Base-by-base conservation (phyloP, 2,329 filamentous ascomycete genomes). In the Fusarium sp. region DNA sequence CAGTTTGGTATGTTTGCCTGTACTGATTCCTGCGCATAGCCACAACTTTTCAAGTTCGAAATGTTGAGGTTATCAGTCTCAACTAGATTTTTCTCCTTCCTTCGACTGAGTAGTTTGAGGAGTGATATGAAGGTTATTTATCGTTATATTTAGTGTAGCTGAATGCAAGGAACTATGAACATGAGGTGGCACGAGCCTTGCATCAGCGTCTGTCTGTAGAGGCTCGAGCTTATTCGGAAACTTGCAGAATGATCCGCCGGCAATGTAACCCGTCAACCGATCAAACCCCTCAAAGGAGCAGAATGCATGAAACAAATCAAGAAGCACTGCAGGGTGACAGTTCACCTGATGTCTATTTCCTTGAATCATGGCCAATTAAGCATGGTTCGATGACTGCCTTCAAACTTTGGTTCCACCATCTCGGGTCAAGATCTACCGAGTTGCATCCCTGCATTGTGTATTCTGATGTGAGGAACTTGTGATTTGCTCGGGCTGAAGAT, bases 11-110 rank as follows among this genome's bases (percentile, higher is more conserved):
- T 12, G 13, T 11, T 8, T 13, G 3, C 3, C 3, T 16, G 10
- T 30, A 15, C 60, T 71, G 3, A 73, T 10, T 4, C 16, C 2
- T 15, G 8, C 2, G 10, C 4, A 54, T 6, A 73, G 70, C 42
- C 3, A 73, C 70, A 3, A 71, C 70, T 12, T 73, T 71, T 3
- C 42, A 73, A 11, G 56, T 73, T 11, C 52, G 70, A n/a, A 72
- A 72, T 10, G 67, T 74, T 0, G 71, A 72, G 15, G 71, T 74
- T 1, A 42, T 74, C 5, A 74, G 57, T n/a, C 60, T 72, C n/a
- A 74, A 74, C 46, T 72, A 50, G 35, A 10, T 3, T 18, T 19
- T 18, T 21, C 13, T 33, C 11, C 18, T n/a, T n/a, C 28, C 12
- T 23, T 13, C 3, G 16, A 23, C 5, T 50, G 16, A 10, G 30